phyloP scores from a whole-genome alignment of 139 green algal species.

The Edaphochlamys debaryana region DNA sequence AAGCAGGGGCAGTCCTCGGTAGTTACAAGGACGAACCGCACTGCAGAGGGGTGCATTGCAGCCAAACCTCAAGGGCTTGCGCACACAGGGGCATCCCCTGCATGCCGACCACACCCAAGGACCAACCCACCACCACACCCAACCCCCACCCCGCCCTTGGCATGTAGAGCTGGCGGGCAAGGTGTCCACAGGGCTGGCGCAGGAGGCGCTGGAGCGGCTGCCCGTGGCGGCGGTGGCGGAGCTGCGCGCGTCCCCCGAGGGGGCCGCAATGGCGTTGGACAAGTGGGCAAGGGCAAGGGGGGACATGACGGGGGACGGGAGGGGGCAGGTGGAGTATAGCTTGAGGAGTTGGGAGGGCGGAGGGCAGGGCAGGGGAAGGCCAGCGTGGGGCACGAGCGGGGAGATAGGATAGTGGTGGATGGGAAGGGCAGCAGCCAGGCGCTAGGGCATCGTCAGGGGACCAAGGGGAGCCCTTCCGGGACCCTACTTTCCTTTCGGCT shows the following conservation, averaged over 20 bases:
- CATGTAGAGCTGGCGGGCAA: background rate
- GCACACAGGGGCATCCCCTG: no score
- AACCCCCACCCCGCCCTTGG: background rate
- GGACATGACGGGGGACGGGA: background rate
- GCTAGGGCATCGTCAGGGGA: no score
- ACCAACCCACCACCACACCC: no score
- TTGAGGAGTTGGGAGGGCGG: no score
- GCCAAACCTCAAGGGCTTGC: no score
- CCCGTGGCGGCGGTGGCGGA: background rate
- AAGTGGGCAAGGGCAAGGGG: background rate
- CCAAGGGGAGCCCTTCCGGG: no score
- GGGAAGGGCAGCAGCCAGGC: no score
- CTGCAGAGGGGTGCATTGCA: background rate
- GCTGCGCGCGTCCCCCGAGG: background rate
- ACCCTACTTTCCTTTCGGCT: no score
- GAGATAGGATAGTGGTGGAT: no score
- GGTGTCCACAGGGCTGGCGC: conserved; percentile 34
- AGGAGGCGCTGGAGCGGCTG: conserved; percentile 1
- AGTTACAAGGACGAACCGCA: background rate
- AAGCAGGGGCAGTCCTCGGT: background rate
- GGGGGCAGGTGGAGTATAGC: background rate
- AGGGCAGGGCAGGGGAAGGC: no score
- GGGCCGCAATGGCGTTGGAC: background rate
- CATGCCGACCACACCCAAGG: no score
- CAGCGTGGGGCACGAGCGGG: no score